phyloP scores from a whole-genome alignment of 805 yeast species.

The Candida ulmi region DNA sequence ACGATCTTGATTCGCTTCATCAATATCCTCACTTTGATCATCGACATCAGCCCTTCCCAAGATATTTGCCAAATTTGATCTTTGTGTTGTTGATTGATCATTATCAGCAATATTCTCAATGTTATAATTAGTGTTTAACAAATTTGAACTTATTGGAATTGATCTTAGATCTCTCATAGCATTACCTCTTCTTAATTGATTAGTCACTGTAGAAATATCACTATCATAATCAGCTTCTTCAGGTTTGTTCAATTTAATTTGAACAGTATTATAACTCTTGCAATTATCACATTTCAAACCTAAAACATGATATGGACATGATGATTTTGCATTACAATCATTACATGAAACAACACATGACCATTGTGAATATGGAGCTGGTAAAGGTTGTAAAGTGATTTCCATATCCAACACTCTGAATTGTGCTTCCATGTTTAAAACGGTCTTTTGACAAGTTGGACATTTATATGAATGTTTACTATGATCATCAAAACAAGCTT shows the following conservation, averaged over 20 bases:
- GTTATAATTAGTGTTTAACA: constrained; percentile 21
- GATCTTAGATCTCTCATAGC: constrained; percentile 14
- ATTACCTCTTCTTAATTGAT: constrained; percentile 9
- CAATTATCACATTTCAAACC: constrained; percentile 89
- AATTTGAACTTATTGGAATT: constrained; percentile 17
- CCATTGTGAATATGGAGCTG: constrained; percentile 76
- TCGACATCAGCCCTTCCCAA: too few relatives aligned
- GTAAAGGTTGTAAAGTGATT: constrained; percentile 68
- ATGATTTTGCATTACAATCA: constrained; percentile 82
- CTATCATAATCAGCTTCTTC: constrained; percentile 38
- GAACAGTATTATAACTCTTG: constrained; percentile 80
- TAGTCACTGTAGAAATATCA: constrained; percentile 19
- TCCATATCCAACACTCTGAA: constrained; percentile 85
- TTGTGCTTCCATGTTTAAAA: constrained; percentile 82
- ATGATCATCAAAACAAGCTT: constrained; percentile 73
- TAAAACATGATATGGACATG: constrained; percentile 70
- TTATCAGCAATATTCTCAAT: constrained; percentile 10
- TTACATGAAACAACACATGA: constrained; percentile 70
- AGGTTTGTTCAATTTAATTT: constrained; percentile 62
- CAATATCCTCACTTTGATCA: too few relatives aligned
- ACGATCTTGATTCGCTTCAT: constrained; percentile 1
- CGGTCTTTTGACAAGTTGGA: constrained; percentile 82
- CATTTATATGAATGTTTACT: constrained; percentile 84
- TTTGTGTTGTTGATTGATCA: not conserved
- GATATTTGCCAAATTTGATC: not conserved